Conservation (phyloP, 1,284 basidiomycete genomes). For the Ganoderma lucidum region DNA sequence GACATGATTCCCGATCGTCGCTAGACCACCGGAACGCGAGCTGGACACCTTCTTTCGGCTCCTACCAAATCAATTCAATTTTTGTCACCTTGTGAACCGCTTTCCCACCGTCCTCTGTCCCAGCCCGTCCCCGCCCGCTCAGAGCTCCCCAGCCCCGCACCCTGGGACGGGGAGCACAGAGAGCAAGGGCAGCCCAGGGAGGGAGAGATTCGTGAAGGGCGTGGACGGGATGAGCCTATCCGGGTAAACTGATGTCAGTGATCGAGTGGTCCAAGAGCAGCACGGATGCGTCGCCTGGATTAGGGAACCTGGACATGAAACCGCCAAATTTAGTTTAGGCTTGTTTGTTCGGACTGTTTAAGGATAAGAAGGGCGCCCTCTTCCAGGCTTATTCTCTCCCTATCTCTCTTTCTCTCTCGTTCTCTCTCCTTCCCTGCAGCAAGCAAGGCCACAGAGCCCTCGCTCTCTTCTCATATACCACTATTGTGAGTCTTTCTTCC, state of each 20-base stretch:
- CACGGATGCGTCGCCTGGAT: slow-evolving; percentile 35
- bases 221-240: slow-evolving; percentile 17
- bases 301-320: slow-evolving; percentile 35
- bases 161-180: neutral
- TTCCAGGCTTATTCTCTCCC: slow-evolving; percentile 42
- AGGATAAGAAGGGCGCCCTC: slow-evolving; percentile 56
- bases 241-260: slow-evolving; percentile 29
- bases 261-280: slow-evolving; percentile 25
- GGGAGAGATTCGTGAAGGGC: slow-evolving; percentile 11
- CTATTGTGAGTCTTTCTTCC: slow-evolving; percentile 36
- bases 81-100: slow-evolving; percentile 38
- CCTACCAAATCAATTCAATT: slow-evolving; percentile 33
- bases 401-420: slow-evolving; percentile 44
- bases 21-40: slow-evolving; percentile 36
- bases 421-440: slow-evolving; percentile 40
- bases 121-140: slow-evolving; percentile 21
- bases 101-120: slow-evolving; percentile 33
- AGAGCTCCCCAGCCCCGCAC: neutral
- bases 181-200: neutral
- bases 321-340: slow-evolving; percentile 44
- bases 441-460: slow-evolving; percentile 37
- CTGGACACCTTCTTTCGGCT: slow-evolving; percentile 36
- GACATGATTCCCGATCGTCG: slow-evolving; percentile 42
- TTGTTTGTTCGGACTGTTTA: slow-evolving; percentile 58
- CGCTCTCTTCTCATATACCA: slow-evolving; percentile 42